Conservation (phyloP, 306 rosid species). For the Adenanthera pavonina region DNA sequence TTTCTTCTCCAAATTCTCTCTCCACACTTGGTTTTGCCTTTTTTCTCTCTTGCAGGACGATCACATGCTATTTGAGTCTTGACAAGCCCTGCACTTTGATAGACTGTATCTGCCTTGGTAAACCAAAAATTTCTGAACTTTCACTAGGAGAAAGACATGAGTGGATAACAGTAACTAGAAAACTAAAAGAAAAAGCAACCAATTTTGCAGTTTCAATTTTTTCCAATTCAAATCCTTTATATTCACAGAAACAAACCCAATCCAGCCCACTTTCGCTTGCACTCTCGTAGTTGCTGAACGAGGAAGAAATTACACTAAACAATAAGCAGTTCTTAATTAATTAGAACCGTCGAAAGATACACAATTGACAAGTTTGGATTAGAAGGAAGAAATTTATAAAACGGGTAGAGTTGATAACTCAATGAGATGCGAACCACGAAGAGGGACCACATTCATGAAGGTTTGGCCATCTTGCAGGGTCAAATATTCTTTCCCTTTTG, state of each 20-base stretch:
- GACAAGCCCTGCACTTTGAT: not conserved
- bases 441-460: constrained; percentile 73
- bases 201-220: no score
- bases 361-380: not conserved
- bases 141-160: not conserved
- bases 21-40: not conserved
- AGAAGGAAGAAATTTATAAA: not conserved
- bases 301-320: not conserved
- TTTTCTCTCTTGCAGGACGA: not conserved
- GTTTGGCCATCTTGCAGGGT: constrained; percentile 64
- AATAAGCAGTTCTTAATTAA: not conserved
- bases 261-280: not conserved
- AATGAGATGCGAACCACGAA: constrained; percentile 81
- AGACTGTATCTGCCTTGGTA: not conserved
- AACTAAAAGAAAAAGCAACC: no score
- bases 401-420: constrained; percentile 47
- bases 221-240: no score
- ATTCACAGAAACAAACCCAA: no score
- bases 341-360: not conserved
- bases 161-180: no score
- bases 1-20: not conserved
- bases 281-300: not conserved
- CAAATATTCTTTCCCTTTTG: constrained; percentile 53
- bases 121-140: not conserved
- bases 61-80: not conserved